Base-by-base conservation (phyloP, 176 grass and related monocot species). In the Oryza punctata region DNA sequence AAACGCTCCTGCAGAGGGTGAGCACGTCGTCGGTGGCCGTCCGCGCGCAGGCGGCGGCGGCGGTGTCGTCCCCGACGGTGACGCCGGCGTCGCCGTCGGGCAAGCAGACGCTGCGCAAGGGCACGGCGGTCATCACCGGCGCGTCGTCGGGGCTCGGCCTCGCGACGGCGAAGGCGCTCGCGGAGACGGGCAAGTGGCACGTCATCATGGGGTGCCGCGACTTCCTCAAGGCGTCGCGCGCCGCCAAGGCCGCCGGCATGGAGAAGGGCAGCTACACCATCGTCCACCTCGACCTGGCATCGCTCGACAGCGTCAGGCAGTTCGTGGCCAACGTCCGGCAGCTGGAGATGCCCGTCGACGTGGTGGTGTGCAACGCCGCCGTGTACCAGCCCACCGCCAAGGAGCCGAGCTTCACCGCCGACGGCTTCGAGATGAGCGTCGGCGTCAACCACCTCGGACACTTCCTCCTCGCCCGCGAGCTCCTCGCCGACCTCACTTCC, bases 201-300 rank as follows among this genome's bases (percentile, higher is more conserved):
- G 93, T 99, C 63, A 83, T 99, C 70, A 99, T 99, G 96, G 96
- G 81, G 10, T 99, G 96, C 85, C 96, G 96, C n/a, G 93, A 99
- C 77, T 99, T 94, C 87, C 91, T 99, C 82, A 99, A 99, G 96
- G 84, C 91, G 26, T 84, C 92, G 79, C 87, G 80, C 52, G 91
- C 89, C 1, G 93, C 96, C 30, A 96, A 91, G 86, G 84, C 93
- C 33, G 89, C 87, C 30, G 96, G 96, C 80, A 99, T 99, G 96
- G 68, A 80, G 54, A 88, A 88, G 83, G 96, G 80, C 19, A 96
- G 88, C 86, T 99, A 85, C 83, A 86, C 87, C 75, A 73, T 99
- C 78, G 85, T 94, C 87, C 96, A 99, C 83, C 91, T 99, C 12
- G 96, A 99, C 85, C 93, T 99, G 0, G 96, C 96, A 6, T 96